These are phyloP conservation scores for Deakozyma indianensis DNA, from an alignment of 805 yeast species.

Conservation along the genomic window DNA sequence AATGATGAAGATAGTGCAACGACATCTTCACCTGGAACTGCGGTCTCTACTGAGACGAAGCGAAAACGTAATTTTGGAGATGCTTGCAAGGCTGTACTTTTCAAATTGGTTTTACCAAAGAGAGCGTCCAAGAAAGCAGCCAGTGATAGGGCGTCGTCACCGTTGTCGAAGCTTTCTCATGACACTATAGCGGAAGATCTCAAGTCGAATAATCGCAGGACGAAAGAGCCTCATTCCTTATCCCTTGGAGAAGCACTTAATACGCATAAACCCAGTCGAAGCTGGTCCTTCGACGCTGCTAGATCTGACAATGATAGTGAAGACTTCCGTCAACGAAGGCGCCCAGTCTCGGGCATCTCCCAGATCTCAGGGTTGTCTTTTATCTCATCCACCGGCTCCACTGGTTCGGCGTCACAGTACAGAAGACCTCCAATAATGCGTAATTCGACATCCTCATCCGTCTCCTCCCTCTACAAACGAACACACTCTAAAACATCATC, in stretches of 20 bases:
- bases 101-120: background rate
- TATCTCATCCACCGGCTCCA: constrained; percentile 24
- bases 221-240: too few species aligned
- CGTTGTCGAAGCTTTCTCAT: constrained; percentile 3
- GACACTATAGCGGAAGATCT: too few species aligned
- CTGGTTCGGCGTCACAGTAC: constrained; percentile 1
- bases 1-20: constrained; percentile 13
- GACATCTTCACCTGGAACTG: constrained; percentile 19
- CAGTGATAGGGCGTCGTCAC: too few species aligned
- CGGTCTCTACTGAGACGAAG: constrained; percentile 17
- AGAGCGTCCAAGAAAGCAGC: background rate
- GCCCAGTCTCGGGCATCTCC: constrained; percentile 41
- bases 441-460: constrained; percentile 16
- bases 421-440: constrained; percentile 8
- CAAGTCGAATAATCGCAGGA: too few species aligned
- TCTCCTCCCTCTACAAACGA: constrained; percentile 11
- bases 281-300: constrained; percentile 6
- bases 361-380: constrained; percentile 35
- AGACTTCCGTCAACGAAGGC: constrained; percentile 11
- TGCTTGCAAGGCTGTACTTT: constrained; percentile 11
- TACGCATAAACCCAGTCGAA: constrained; percentile 1
- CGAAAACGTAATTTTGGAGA: constrained; percentile 3
- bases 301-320: constrained; percentile 9
- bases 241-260: too few species aligned
- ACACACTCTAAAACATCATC: constrained; percentile 20